Evolutionary conservation across 352 stramenopile genomes (phyloP), one percentile per base, ranked within the genome.

Genomic region (Aphanomyces euteiches): DNA sequence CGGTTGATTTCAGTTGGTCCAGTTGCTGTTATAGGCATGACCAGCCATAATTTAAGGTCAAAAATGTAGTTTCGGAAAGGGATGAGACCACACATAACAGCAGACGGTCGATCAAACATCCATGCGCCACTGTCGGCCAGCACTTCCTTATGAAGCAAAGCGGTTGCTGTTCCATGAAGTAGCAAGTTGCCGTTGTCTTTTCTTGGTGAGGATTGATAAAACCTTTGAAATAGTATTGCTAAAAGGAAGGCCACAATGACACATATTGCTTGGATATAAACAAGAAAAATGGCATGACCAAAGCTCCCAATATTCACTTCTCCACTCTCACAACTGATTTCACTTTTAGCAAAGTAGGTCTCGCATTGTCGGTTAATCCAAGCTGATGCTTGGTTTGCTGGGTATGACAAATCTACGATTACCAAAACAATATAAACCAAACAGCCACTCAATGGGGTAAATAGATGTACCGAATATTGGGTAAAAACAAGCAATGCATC

Each of bases 401-500:
- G 54, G 54, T 3, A 17, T 17, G 28, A 60, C 19, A 19, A 12
- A 60, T 19, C 37, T 19, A 43, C 17, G 54, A 60, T 19, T 12
- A 60, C 28, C 10, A n/a, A 60, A 17, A 60, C 19, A 43, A 60
- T 37, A 12, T 19, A 60, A n/a, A 10, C 28, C 28, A 60, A 43
- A 12, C 28, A 43, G 10, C 10, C 37, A 60, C 54, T 60, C 28
- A 41, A 37, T 3, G 28, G 54, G 54, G 54, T 2, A 17, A 43
- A 41, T 34, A 10, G 28, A 34, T 1, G 54, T 1, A 1, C 10
- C 17, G 37, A 43, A 60, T 60, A 15, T 17, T n/a, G 54, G 2
- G 54, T 60, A 10, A 60, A 60, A 60, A 60, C 2, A 17, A 60
- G 37, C 54, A 60, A 60, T 10, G 19, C 37, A 60, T 60, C 54